Evolutionary conservation across 192 early-diverging fungal species (phyloP).

Genomic region (Paraglomus brasilianum): DNA sequence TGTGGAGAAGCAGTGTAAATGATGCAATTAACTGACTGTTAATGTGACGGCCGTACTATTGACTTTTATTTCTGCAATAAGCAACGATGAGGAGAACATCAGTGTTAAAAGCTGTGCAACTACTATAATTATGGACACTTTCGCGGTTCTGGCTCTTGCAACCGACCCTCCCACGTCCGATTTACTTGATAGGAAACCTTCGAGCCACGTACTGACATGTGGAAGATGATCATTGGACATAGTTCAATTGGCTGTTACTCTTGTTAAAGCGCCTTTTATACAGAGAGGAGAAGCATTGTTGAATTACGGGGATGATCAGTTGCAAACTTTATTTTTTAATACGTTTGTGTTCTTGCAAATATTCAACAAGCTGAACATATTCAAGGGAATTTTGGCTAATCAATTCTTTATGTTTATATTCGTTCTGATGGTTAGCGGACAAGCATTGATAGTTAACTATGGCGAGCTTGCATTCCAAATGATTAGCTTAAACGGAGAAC

Average conservation of each 20-base stretch:
- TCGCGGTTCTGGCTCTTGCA: conserved; percentile 95
- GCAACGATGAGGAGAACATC: conserved; percentile 63
- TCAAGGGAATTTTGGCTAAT: conserved; percentile 77
- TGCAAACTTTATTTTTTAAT: conserved; percentile 88
- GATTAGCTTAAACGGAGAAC: conserved; percentile 56
- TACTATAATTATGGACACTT: conserved; percentile 99
- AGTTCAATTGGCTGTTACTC: conserved; percentile 81
- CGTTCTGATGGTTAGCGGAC: conserved; percentile 68
- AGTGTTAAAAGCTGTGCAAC: conserved; percentile 94
- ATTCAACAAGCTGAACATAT: conserved; percentile 76
- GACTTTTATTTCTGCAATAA: conserved; percentile 74
- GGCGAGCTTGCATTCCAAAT: conserved; percentile 86
- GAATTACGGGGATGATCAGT: conserved; percentile 38
- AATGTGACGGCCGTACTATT: conserved; percentile 88
- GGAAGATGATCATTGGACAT: conserved; percentile 96
- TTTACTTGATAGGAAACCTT: conserved; percentile 85
- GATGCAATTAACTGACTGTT: conserved; percentile 99
- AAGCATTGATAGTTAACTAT: conserved; percentile 89
- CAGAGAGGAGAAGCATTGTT: conserved; percentile 59
- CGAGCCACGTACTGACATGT: conserved; percentile 86
- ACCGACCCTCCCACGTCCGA: conserved; percentile 88
- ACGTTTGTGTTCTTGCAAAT: conserved; percentile 68
- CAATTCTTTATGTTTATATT: conserved; percentile 80
- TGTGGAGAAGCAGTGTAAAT: conserved; percentile 96
- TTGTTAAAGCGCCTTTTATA: conserved; percentile 81